Evolutionary conservation across 371 early-diverging fungal genomes (phyloP).

Genomic region (Rozella allomycis): DNA sequence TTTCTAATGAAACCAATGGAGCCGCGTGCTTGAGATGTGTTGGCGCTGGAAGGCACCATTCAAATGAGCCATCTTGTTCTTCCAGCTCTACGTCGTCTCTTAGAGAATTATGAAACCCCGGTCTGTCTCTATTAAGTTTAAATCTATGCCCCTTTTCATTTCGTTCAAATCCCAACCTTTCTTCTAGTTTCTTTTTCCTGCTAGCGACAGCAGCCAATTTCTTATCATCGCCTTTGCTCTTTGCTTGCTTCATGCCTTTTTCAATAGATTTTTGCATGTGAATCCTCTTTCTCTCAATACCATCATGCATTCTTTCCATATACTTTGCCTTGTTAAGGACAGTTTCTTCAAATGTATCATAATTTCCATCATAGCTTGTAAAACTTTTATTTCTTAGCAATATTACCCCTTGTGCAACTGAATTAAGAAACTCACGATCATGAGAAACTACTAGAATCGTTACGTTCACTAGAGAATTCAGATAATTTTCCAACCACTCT

Average conservation of each 20-base stretch:
- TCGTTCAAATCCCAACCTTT: background rate
- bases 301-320: constrained; percentile 1
- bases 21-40: background rate
- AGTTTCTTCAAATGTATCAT: constrained; percentile 4
- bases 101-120: background rate
- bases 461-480: background rate
- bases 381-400: constrained; percentile 4
- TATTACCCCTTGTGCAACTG: constrained; percentile 4
- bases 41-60: background rate
- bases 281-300: constrained; percentile 1
- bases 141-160: background rate
- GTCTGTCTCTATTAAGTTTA: background rate
- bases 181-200: constrained; percentile 8
- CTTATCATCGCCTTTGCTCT: constrained; percentile 8
- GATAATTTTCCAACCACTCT: constrained; percentile 6
- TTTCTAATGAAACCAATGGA: background rate
- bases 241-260: constrained; percentile 6
- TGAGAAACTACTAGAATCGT: constrained; percentile 12
- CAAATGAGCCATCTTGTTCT: background rate
- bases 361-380: constrained; percentile 6
- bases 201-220: constrained; percentile 6
- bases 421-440: constrained; percentile 10
- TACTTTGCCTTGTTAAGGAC: background rate
- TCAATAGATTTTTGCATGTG: constrained; percentile 9
- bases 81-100: background rate